Percentiles rank a stretch among this genome's conserved stretches.
Conservation (phyloP, 2,329 filamentous ascomycete species). For the Plectosphaerella cucumerina region DNA sequence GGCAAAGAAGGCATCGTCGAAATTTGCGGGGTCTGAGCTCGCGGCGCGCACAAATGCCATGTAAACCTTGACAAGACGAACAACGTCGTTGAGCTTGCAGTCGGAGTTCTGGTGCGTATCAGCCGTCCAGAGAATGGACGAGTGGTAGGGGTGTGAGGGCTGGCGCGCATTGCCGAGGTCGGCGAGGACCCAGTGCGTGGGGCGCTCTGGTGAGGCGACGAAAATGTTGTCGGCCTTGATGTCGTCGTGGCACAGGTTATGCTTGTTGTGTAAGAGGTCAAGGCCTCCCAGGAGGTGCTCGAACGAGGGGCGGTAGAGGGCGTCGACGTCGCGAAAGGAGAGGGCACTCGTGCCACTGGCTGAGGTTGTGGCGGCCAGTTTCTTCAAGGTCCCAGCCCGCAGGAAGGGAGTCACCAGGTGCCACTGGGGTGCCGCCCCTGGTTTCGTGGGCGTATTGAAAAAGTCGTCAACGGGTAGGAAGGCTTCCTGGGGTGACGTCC, state of each 20-base stretch:
- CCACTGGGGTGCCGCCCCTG: constrained; percentile 16
- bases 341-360: constrained; percentile 1
- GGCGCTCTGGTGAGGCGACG: constrained; percentile 9
- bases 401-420: constrained; percentile 23
- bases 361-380: constrained; percentile 15
- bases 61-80: constrained; percentile 25
- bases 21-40: constrained; percentile 12
- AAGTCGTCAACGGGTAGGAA: constrained; percentile 26
- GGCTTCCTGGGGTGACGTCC: background rate
- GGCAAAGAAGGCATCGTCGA: constrained; percentile 20
- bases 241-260: constrained; percentile 26
- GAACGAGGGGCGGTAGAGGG: constrained; percentile 21
- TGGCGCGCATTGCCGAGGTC: constrained; percentile 27
- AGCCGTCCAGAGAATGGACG: constrained; percentile 21
- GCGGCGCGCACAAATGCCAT: constrained; percentile 21
- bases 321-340: constrained; percentile 21
- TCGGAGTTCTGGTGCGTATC: constrained; percentile 22
- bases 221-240: constrained; percentile 28
- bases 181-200: constrained; percentile 22
- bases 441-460: constrained; percentile 16
- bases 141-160: constrained; percentile 22
- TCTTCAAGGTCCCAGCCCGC: constrained; percentile 18
- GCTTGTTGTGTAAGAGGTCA: constrained; percentile 17
- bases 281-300: constrained; percentile 20
- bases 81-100: constrained; percentile 25